These are phyloP conservation scores for Microbotryum saponariae DNA, from an alignment of 1,284 basidiomycete genomes.

Conservation along the genomic window DNA sequence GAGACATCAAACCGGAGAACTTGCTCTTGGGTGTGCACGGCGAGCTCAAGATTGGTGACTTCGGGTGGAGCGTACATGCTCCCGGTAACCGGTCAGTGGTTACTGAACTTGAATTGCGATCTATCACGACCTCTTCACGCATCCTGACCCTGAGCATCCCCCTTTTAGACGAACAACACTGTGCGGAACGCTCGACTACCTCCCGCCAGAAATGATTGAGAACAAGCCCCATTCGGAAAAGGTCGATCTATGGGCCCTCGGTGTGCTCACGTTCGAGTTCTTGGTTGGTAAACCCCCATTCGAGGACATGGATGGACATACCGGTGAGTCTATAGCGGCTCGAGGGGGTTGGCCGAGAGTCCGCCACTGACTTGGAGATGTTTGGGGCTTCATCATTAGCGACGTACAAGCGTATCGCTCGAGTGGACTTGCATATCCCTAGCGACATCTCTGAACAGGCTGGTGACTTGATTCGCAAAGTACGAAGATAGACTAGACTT, in stretches of 20 bases:
- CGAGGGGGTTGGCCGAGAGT: neutral
- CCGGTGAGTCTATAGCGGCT: constrained; percentile 47
- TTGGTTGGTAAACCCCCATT: constrained; percentile 87
- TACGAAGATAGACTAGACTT: constrained; percentile 36
- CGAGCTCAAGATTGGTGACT: constrained; percentile 96
- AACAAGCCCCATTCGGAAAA: constrained; percentile 75
- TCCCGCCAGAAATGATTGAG: constrained; percentile 98
- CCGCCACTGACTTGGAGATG: neutral
- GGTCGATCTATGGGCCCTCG: constrained; percentile 95
- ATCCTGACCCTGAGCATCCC: neutral
- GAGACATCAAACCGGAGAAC: constrained; percentile 99
- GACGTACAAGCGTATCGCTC: constrained; percentile 76
- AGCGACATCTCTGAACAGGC: constrained; percentile 56
- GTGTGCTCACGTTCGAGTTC: constrained; percentile 94
- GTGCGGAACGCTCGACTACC: constrained; percentile 92
- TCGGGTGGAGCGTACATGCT: constrained; percentile 98
- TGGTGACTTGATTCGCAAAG: constrained; percentile 57
- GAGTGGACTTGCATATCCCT: constrained; percentile 74
- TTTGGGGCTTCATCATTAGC: constrained; percentile 46
- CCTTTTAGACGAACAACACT: constrained; percentile 59
- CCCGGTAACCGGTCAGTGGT: constrained; percentile 61
- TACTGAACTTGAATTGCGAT: neutral
- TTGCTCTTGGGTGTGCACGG: constrained; percentile 88
- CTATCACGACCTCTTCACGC: neutral
- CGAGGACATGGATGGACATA: constrained; percentile 70